phyloP scores from a whole-genome alignment of 352 stramenopile genomes.

The Globisporangium viniferum region DNA sequence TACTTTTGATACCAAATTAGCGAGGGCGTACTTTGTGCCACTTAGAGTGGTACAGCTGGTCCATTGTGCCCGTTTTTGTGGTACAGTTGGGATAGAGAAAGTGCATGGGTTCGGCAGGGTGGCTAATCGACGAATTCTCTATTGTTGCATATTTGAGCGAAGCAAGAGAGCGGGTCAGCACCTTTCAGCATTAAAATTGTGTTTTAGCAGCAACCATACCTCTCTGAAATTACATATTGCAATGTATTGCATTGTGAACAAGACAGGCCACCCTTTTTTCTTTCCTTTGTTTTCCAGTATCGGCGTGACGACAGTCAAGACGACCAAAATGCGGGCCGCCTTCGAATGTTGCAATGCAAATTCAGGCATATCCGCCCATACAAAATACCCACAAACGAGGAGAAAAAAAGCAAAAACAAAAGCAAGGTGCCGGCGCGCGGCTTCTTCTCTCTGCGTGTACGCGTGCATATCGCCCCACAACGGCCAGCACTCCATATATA shows the following conservation, averaged over 20 bases:
- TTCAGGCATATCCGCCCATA: not conserved
- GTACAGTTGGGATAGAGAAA: not conserved
- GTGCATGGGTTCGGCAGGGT: not conserved
- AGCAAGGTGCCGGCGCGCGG: no score
- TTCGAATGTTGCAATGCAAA: not conserved
- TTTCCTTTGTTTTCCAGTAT: not conserved
- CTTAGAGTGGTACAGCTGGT: not conserved
- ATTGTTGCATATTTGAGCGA: no score
- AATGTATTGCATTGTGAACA: no score
- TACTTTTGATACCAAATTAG: conserved; percentile 1
- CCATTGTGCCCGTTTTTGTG: not conserved
- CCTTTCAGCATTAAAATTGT: no score
- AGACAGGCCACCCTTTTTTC: no score
- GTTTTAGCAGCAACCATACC: no score
- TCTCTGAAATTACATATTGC: no score
- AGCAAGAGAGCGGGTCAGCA: no score
- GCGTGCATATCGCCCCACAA: not conserved
- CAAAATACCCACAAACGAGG: not conserved
- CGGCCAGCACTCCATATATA: no score
- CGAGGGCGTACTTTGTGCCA: not conserved
- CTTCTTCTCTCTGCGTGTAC: not conserved
- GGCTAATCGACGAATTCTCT: no score
- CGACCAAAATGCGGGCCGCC: not conserved
- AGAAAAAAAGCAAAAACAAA: not conserved
- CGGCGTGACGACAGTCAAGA: not conserved